Percentiles rank a stretch among this genome's conserved stretches.
phyloP scores from a whole-genome alignment of 2,329 filamentous ascomycete species.

The Pestalotiopsis sp. region DNA sequence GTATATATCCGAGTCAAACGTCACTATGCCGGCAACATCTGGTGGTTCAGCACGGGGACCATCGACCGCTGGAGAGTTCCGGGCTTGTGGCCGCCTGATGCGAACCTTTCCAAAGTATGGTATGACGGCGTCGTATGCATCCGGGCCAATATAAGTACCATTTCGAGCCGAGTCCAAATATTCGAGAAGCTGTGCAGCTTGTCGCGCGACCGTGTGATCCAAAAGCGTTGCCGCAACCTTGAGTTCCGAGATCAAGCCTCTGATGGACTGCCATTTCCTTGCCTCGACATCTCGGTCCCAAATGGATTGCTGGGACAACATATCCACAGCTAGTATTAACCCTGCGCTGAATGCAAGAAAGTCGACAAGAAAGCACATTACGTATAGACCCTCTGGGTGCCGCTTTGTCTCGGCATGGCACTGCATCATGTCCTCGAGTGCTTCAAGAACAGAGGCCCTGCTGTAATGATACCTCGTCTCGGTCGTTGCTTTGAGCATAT shows the following conservation, averaged over 20 bases:
- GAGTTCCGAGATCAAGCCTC: not conserved
- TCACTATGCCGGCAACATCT: not conserved
- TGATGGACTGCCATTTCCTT: not conserved
- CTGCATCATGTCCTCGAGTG: not conserved
- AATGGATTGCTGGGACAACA: not conserved
- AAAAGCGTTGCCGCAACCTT: not conserved
- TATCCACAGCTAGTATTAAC: not conserved
- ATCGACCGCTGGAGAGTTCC: too few species aligned
- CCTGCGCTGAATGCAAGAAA: constrained; percentile 7
- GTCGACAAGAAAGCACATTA: constrained; percentile 9
- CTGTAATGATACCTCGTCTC: constrained; percentile 5
- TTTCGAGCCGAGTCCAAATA: constrained; percentile 5
- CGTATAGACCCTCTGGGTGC: constrained; percentile 1
- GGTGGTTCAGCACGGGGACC: not conserved
- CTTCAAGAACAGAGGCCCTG: constrained; percentile 1
- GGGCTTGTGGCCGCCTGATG: not conserved
- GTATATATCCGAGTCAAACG: constrained; percentile 2
- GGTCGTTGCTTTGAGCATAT: constrained; percentile 1
- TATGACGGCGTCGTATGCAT: constrained; percentile 1
- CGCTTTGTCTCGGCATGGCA: not conserved
- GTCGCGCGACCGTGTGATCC: constrained; percentile 1
- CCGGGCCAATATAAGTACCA: constrained; percentile 3
- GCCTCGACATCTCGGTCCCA: not conserved
- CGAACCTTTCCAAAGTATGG: constrained; percentile 5
- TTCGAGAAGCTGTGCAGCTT: constrained; percentile 4